Percentiles rank a stretch among this genome's conserved stretches.
Conservation (phyloP, 164 flowering plant species). For the Vitis cinerea region DNA sequence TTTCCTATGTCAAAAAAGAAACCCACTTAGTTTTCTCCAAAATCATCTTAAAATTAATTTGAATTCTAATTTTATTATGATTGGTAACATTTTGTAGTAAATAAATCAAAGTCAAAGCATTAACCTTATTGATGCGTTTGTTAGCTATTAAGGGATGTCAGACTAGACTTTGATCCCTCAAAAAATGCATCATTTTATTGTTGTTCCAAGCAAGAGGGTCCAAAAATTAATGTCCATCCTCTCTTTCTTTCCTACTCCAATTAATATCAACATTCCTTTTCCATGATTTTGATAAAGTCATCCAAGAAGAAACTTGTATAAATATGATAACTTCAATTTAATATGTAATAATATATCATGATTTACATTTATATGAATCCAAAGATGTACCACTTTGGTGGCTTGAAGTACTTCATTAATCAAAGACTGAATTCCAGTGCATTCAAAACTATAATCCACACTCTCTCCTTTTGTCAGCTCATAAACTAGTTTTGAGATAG, state of each 20-base stretch:
- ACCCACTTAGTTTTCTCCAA: too few species aligned
- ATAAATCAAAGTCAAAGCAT: too few species aligned
- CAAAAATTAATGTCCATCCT: constrained; percentile 13
- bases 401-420: constrained; percentile 37
- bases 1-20: too few species aligned
- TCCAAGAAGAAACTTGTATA: too few species aligned
- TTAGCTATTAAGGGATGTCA: constrained; percentile 32
- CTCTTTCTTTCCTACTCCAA: constrained; percentile 24
- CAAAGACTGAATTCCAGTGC: constrained; percentile 36
- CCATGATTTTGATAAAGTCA: constrained; percentile 22
- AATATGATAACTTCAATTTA: too few species aligned
- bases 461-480: constrained; percentile 46
- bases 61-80: too few species aligned
- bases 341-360: too few species aligned
- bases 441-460: constrained; percentile 53
- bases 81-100: too few species aligned
- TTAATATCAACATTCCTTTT: constrained; percentile 29
- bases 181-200: constrained; percentile 38
- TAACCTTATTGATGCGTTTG: constrained; percentile 37
- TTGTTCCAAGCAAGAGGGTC: constrained; percentile 26
- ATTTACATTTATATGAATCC: too few species aligned
- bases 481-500: constrained; percentile 22
- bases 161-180: constrained; percentile 44
- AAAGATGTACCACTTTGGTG: constrained; percentile 33
- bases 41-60: too few species aligned